Evolutionary conservation across 805 yeast species (phyloP), one percentile per base, ranked within the genome.

Genomic region (Yarrowia deformans): DNA sequence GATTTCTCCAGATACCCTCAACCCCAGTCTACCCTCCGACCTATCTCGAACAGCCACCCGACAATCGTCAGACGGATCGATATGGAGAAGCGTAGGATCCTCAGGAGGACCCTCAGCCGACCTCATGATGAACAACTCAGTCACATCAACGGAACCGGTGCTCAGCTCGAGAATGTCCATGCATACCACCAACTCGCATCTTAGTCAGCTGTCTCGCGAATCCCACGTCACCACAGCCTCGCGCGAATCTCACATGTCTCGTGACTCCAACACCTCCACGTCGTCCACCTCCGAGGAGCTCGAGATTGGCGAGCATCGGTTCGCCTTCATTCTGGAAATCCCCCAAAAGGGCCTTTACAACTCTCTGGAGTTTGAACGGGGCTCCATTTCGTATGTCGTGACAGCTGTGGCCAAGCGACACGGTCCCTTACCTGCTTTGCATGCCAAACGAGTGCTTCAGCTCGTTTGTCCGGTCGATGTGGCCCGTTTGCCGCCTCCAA

Each of bases 301-400:
- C 39, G 56, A 23, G 19, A 60, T 39, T 23, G 97, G 97, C 50
- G 94, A 90, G 75, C 97, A 93, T 78, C 80, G 91, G 43, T 93
- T 93, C 76, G 97, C 97, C 23, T 93, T 93, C 75, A 85, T 89
- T 60, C 90, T 93, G 52, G 88, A 86, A 73, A 82, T 93, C n/a
- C 97, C 97, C 0, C 84, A 83, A 72, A 87, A 85, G 72, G 85
- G 90, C 72, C 84, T 91, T 3, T 88, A 83, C 77, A 90, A 95
- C 29, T 87, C 92, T 64, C 84, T 93, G 34, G 88, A 87, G 72
- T 93, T 93, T 73, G 97, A 93, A 73, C 87, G 88, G 73, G 97
- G 98, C n/a, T 85, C 91, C 19, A 90, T 93, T 16, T 77, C 84
- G 3, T 93, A 93, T 77, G 78, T 79, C 40, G 79, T 93, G 55